phyloP scores from a whole-genome alignment of 2,329 filamentous ascomycete genomes.

The Colletotrichum tamarilloi region DNA sequence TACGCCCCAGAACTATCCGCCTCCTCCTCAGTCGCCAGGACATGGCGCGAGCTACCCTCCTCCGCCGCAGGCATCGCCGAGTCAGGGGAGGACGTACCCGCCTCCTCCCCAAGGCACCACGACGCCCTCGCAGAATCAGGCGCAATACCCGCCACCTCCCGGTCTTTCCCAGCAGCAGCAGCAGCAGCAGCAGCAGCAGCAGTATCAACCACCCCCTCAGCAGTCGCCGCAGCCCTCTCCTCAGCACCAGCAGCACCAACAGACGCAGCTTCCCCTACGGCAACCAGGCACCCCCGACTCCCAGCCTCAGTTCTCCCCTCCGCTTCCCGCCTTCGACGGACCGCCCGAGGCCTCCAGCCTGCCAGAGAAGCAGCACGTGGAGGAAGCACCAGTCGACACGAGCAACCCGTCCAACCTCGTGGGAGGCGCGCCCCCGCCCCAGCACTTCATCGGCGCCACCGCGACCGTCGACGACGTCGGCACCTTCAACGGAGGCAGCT shows the following conservation, averaged over 20 bases:
- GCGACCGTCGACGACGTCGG: constrained; percentile 84
- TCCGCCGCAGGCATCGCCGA: constrained; percentile 31
- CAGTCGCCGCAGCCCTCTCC: constrained; percentile 35
- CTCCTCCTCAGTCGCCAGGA: constrained; percentile 38
- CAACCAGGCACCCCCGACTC: constrained; percentile 31
- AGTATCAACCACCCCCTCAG: constrained; percentile 46
- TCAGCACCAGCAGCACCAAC: constrained; percentile 42
- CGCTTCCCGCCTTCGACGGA: constrained; percentile 46
- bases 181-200: constrained; percentile 41
- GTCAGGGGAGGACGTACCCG: constrained; percentile 32
- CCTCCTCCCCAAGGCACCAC: constrained; percentile 39
- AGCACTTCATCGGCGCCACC: constrained; percentile 71
- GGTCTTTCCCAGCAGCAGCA: constrained; percentile 39
- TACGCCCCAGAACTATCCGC: constrained; percentile 42
- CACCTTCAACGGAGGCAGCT: constrained; percentile 97
- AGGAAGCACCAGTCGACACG: constrained; percentile 41
- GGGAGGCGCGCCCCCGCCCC: constrained; percentile 53
- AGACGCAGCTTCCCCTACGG: constrained; percentile 38
- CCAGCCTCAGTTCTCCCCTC: constrained; percentile 40
- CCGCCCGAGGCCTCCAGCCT: constrained; percentile 39
- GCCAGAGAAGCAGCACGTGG: constrained; percentile 41
- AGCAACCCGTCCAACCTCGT: constrained; percentile 48
- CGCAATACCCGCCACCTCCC: constrained; percentile 45
- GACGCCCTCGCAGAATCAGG: constrained; percentile 37
- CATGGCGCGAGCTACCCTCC: constrained; percentile 25